A percentile compares a stretch with the other conserved stretches of the same genome.
phyloP scores from a whole-genome alignment of 495 filamentous ascomycete species.

The Annulohypoxylon moriforme region DNA sequence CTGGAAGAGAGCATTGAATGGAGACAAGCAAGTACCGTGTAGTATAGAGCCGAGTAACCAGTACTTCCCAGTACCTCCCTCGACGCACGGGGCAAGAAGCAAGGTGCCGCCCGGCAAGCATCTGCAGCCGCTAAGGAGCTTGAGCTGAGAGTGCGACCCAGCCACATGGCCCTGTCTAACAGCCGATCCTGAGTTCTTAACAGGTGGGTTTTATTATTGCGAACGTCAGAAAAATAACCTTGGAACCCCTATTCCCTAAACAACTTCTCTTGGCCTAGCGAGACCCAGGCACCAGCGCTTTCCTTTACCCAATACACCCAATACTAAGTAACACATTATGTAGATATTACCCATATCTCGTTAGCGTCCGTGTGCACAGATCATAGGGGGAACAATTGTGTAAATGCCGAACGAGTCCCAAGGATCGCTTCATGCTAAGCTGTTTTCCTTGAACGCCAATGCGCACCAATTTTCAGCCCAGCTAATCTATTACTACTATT shows the following conservation, averaged over 20 bases:
- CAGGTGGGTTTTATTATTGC: slow-evolving; percentile 40
- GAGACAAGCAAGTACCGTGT: not conserved
- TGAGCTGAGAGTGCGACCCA: slow-evolving; percentile 46
- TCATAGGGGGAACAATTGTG: slow-evolving; percentile 28
- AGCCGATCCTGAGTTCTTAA: slow-evolving; percentile 42
- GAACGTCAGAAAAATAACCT: slow-evolving; percentile 28
- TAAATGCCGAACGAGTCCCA: slow-evolving; percentile 36
- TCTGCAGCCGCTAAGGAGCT: slow-evolving; percentile 46
- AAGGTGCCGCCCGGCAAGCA: slow-evolving; percentile 43
- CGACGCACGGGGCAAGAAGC: slow-evolving; percentile 33
- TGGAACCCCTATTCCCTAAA: not conserved
- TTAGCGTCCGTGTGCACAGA: slow-evolving; percentile 33
- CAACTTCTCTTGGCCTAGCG: not conserved
- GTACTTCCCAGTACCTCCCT: slow-evolving; percentile 27
- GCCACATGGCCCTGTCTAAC: slow-evolving; percentile 47
- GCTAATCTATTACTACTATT: slow-evolving; percentile 4
- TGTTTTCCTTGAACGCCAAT: slow-evolving; percentile 24
- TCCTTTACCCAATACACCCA: not conserved
- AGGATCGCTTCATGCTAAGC: slow-evolving; percentile 7
- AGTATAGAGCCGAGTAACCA: slow-evolving; percentile 3
- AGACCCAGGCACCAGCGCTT: slow-evolving; percentile 32
- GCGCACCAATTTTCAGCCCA: slow-evolving; percentile 39
- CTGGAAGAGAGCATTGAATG: not conserved
- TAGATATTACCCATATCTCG: slow-evolving; percentile 6
- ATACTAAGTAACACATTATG: not conserved